phyloP scores from a whole-genome alignment of 331 rosid species.

The Malus hybrid region DNA sequence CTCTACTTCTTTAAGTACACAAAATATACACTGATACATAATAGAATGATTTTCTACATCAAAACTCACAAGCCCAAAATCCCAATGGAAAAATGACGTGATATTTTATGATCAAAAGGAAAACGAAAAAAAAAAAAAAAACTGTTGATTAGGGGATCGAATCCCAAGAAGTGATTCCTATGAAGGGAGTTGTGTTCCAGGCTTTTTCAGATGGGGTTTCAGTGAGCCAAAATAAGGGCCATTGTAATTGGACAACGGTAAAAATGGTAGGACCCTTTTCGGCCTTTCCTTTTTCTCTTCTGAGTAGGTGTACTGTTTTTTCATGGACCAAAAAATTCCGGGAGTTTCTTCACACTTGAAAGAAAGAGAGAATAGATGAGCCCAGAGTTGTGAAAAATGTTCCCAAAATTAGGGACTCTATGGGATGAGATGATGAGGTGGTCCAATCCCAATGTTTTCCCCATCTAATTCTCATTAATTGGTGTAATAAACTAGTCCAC shows the following conservation, averaged over 20 bases:
- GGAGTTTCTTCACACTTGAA: background rate
- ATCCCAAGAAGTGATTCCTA: constrained; percentile 45
- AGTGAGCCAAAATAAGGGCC: constrained; percentile 7
- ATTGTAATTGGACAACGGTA: background rate
- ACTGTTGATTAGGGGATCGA: constrained; percentile 19
- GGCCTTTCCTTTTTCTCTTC: background rate
- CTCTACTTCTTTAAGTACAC: background rate
- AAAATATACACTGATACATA: constrained; percentile 1
- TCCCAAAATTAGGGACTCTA: constrained; percentile 53
- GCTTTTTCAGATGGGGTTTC: constrained; percentile 63
- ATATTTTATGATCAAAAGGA: background rate
- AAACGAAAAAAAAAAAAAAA: background rate
- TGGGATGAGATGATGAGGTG: constrained; percentile 66
- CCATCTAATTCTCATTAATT: constrained; percentile 61
- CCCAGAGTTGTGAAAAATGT: constrained; percentile 30
- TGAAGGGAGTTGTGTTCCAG: constrained; percentile 46
- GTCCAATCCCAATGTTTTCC: constrained; percentile 38
- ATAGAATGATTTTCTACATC: too few species aligned
- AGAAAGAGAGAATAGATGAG: constrained; percentile 28
- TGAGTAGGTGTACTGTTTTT: background rate
- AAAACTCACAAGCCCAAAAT: too few species aligned
- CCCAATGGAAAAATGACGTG: background rate
- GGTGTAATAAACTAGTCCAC: constrained; percentile 60
- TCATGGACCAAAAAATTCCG: background rate
- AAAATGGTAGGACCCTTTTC: background rate